Evolutionary conservation across 805 yeast genomes (phyloP).

Genomic region (Cyberlindnera xylosilytica): DNA sequence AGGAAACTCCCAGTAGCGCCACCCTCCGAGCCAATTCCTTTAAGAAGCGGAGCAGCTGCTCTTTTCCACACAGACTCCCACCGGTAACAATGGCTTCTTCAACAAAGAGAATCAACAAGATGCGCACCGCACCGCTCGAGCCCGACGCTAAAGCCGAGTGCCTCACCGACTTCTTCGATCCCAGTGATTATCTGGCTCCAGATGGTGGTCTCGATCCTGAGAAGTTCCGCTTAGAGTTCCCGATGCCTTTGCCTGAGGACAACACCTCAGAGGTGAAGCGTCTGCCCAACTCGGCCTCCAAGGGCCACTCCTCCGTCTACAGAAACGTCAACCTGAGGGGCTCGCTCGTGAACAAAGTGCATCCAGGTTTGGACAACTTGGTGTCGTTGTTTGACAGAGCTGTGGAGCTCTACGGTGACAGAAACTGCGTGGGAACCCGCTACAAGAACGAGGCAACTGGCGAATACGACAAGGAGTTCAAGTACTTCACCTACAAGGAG

Average conservation of each 20-base stretch:
- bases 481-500: conserved; percentile 36
- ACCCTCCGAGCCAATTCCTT: too few relatives aligned
- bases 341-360: conserved; percentile 33
- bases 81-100: too few relatives aligned
- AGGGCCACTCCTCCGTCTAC: conserved; percentile 43
- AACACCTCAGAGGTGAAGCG: background rate
- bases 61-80: too few relatives aligned
- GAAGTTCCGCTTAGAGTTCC: conserved; percentile 1
- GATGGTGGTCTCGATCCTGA: conserved; percentile 10
- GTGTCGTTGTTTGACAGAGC: conserved; percentile 39
- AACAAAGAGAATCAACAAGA: too few relatives aligned
- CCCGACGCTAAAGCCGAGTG: background rate
- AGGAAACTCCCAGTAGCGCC: too few relatives aligned
- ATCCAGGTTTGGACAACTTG: conserved; percentile 41
- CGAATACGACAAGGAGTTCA: conserved; percentile 41
- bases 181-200: conserved; percentile 1
- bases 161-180: conserved; percentile 7
- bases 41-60: too few relatives aligned
- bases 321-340: conserved; percentile 38
- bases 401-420: conserved; percentile 29
- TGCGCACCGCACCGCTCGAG: background rate
- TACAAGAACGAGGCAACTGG: conserved; percentile 20
- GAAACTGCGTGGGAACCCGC: conserved; percentile 13
- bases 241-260: conserved; percentile 4
- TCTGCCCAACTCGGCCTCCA: conserved; percentile 33